phyloP scores from a whole-genome alignment of 164 flowering plant species.

The Dillenia suffruticosa region DNA sequence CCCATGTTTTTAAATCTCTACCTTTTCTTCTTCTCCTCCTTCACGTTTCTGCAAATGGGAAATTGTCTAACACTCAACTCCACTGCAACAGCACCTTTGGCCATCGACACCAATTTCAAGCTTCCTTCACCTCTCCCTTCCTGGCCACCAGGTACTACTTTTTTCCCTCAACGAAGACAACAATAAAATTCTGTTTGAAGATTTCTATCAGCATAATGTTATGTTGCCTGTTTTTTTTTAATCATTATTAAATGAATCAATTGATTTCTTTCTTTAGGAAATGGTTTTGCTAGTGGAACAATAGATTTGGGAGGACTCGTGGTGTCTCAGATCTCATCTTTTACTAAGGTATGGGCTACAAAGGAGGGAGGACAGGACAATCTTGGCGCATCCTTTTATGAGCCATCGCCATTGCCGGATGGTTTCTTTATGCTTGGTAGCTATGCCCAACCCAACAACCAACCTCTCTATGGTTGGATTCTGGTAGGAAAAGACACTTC shows the following conservation, averaged over 20 bases:
- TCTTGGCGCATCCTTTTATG: conserved; percentile 65
- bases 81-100: conserved; percentile 14
- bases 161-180: too few species aligned
- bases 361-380: conserved; percentile 63
- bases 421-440: conserved; percentile 72
- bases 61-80: conserved; percentile 13
- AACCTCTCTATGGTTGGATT: conserved; percentile 63
- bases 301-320: conserved; percentile 74
- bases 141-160: conserved; percentile 42
- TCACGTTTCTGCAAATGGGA: conserved; percentile 26
- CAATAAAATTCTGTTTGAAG: neutral
- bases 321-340: conserved; percentile 50
- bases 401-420: conserved; percentile 52
- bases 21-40: too few species aligned
- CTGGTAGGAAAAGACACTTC: conserved; percentile 42
- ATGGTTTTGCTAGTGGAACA: conserved; percentile 66
- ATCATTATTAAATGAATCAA: too few species aligned
- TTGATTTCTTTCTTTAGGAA: conserved; percentile 31
- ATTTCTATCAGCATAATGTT: neutral
- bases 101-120: conserved; percentile 48
- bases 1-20: too few species aligned
- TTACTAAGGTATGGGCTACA: conserved; percentile 67
- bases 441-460: conserved; percentile 70
- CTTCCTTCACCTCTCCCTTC: conserved; percentile 53
- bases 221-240: too few species aligned